phyloP scores from a whole-genome alignment of 23 red algal species.

The Gracilaria gracilis region DNA sequence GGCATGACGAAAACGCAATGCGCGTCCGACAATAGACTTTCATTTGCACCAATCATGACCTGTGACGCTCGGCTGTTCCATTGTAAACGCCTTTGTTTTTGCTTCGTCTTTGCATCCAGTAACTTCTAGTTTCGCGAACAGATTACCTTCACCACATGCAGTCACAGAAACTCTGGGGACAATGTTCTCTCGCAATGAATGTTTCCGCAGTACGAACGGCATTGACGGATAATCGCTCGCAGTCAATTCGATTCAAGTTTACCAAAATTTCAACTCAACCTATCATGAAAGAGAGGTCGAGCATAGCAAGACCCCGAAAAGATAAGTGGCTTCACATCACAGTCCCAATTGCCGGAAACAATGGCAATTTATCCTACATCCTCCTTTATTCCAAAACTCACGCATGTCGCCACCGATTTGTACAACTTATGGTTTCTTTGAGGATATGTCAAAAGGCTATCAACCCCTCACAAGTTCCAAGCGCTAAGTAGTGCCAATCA shows the following conservation, averaged over 20 bases:
- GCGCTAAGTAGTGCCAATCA: neutral
- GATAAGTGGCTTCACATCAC: neutral
- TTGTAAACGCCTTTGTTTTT: too few relatives aligned
- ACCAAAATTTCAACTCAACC: slow-evolving; percentile 35
- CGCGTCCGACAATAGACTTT: too few relatives aligned
- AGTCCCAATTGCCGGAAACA: neutral
- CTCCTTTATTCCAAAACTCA: neutral
- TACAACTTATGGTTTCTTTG: neutral
- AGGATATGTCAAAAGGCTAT: neutral
- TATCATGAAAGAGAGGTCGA: slow-evolving; percentile 3
- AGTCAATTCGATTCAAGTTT: slow-evolving; percentile 32
- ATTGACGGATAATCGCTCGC: neutral
- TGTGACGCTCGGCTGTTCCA: too few relatives aligned
- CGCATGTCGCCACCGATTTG: neutral
- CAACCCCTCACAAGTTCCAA: neutral
- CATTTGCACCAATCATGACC: too few relatives aligned
- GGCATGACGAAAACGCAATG: neutral
- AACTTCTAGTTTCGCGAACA: too few relatives aligned
- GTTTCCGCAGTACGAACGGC: too few relatives aligned
- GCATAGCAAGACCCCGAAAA: neutral
- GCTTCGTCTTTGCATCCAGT: neutral
- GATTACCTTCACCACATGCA: too few relatives aligned
- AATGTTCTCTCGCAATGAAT: too few relatives aligned
- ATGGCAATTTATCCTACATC: neutral
- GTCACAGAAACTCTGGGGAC: neutral